phyloP scores from a whole-genome alignment of 495 filamentous ascomycete genomes.

The Schizothecium vesticola region DNA sequence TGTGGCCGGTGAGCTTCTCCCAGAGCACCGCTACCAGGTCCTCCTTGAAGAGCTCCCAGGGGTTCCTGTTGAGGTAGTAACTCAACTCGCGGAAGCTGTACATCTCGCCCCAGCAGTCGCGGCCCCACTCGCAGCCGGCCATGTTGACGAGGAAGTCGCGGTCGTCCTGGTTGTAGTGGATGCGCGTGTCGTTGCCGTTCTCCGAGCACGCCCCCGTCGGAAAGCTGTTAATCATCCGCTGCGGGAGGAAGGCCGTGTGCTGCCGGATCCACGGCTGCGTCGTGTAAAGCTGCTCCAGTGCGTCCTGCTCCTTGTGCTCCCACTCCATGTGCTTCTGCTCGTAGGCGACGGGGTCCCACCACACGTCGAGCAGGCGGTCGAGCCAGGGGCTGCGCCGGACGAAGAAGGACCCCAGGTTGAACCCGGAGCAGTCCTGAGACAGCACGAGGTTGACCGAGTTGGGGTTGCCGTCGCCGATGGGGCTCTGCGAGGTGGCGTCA shows the following conservation, averaged over 20 bases:
- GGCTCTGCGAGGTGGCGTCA: constrained; percentile 62
- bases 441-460: constrained; percentile 81
- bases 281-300: constrained; percentile 85
- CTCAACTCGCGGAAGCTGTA: constrained; percentile 85
- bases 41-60: constrained; percentile 68
- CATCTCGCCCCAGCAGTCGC: constrained; percentile 98
- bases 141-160: constrained; percentile 97
- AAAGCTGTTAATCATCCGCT: constrained; percentile 91
- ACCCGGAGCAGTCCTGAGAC: constrained; percentile 90
- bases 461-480: constrained; percentile 65
- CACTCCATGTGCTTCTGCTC: constrained; percentile 99
- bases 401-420: constrained; percentile 97
- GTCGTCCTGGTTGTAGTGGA: constrained; percentile 82
- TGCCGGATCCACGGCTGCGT: constrained; percentile 90
- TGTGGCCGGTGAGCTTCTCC: constrained; percentile 51
- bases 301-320: constrained; percentile 98
- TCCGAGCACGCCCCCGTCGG: constrained; percentile 81
- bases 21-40: constrained; percentile 48
- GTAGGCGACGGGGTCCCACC: constrained; percentile 98
- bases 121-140: constrained; percentile 94
- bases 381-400: constrained; percentile 79
- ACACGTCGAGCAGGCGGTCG: constrained; percentile 87
- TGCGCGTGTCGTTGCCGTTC: constrained; percentile 60
- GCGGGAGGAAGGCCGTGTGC: constrained; percentile 82
- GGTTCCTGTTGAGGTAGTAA: constrained; percentile 74